Percentiles rank a stretch among this genome's conserved stretches.
Evolutionary conservation across 768 basidiomycete species (phyloP).

Genomic region (Goffeauzyma gilvescens): DNA sequence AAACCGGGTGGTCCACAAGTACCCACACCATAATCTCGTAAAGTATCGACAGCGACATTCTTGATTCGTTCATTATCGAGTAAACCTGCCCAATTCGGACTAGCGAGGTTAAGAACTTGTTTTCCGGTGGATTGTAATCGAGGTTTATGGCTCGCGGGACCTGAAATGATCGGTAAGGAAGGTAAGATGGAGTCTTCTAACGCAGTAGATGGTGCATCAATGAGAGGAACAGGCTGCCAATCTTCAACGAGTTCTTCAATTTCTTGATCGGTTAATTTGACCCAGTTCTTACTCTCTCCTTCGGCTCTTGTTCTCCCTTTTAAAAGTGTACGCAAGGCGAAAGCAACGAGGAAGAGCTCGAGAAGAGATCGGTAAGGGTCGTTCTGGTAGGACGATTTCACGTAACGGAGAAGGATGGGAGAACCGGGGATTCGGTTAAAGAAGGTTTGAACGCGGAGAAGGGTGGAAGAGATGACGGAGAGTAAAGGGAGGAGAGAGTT

Average conservation of each 20-base stretch:
- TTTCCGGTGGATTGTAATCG: slow-evolving; percentile 40
- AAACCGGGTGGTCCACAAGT: slow-evolving; percentile 93
- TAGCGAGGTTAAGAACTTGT: slow-evolving; percentile 55
- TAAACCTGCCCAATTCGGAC: slow-evolving; percentile 78
- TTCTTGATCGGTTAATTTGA: slow-evolving; percentile 82
- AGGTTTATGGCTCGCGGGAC: slow-evolving; percentile 65
- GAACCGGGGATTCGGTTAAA: slow-evolving; percentile 38
- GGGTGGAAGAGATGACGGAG: slow-evolving; percentile 44
- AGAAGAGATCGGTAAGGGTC: slow-evolving; percentile 83
- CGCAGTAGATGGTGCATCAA: slow-evolving; percentile 40
- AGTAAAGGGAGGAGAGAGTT: slow-evolving; percentile 38
- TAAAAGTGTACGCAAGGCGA: slow-evolving; percentile 73
- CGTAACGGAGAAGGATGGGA: slow-evolving; percentile 48
- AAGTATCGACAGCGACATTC: slow-evolving; percentile 59
- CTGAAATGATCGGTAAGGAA: slow-evolving; percentile 56
- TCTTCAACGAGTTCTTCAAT: slow-evolving; percentile 90
- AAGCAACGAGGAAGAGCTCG: slow-evolving; percentile 69
- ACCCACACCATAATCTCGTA: slow-evolving; percentile 77
- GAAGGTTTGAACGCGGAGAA: slow-evolving; percentile 43
- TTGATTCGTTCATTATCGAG: slow-evolving; percentile 75
- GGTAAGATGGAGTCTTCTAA: slow-evolving; percentile 51
- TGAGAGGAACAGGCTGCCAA: slow-evolving; percentile 75
- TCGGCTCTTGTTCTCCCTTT: slow-evolving; percentile 78
- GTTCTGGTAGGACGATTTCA: slow-evolving; percentile 84
- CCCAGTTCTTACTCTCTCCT: slow-evolving; percentile 65